Base-by-base conservation (phyloP, 768 basidiomycete species). In the Rhizopogon sp. region DNA sequence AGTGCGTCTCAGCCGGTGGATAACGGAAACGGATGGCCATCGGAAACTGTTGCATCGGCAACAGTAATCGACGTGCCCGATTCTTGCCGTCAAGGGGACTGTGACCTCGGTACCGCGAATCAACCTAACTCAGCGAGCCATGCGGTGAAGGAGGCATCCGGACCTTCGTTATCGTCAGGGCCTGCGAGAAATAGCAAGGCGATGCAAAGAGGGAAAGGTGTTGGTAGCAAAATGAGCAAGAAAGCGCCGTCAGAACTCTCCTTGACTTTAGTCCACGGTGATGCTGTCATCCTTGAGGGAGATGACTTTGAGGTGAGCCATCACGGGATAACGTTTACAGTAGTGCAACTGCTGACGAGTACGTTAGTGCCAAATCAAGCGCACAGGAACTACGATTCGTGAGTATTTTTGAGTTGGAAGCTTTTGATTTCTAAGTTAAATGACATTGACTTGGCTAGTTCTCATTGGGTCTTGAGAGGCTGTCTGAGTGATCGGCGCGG, bases 301-400 rank as follows among this genome's bases (percentile, higher is more conserved):
- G 75, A 72, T 50, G 71, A 70, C 43, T 75, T 73, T 52, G 72
- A 76, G 65, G 74, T 75, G 63, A 72, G 57, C 35, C 70, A 64
- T 50, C 39, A 14, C 50, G 33, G 6, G 17, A 37, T 50, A 16
- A 20, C 4, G 2, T n/a, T 43, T 25, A 3, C 35, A 11, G 14
- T 39, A 11, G 3, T 9, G 16, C 43, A 45, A 53, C 28, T 35
- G 45, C 61, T 56, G 53, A 56, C 39, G 37, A 20, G 43, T 50
- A 28, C 39, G 29, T 39, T 20, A 70, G 68, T 68, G 54, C 43
- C 64, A 64, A 39, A 63, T 71, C 28, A 56, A 63, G 39, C 66
- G 68, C 45, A 62, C 51, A 14, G 70, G 68, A 39, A 70, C 68
- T 29, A 63, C 70, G 9, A 59, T 69, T 35, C 58, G 68, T 69